A percentile compares a stretch with the other conserved stretches of the same genome.
phyloP scores from a whole-genome alignment of 306 rosid species.

The Fagus crenata region DNA sequence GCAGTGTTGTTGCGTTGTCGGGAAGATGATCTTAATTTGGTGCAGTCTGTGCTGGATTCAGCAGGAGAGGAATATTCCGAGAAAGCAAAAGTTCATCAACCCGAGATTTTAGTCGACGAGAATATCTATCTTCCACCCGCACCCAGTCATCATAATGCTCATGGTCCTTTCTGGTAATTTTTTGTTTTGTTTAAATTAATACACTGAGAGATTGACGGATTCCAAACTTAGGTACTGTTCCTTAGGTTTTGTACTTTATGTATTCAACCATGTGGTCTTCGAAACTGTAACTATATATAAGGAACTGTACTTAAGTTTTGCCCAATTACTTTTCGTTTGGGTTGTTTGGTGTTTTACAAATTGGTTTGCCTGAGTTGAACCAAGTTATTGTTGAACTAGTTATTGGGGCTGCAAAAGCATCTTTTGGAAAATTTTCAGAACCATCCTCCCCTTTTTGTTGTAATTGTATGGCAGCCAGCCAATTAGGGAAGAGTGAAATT shows the following conservation, averaged over 20 bases:
- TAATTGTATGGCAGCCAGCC: not conserved
- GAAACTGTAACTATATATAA: no score
- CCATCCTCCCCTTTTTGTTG: not conserved
- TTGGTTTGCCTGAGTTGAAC: not conserved
- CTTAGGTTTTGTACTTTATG: no score
- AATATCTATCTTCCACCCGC: constrained; percentile 85
- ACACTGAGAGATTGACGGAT: constrained; percentile 3
- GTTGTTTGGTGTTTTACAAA: not conserved
- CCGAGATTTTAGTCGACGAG: constrained; percentile 75
- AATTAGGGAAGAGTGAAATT: not conserved
- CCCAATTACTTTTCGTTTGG: constrained; percentile 1
- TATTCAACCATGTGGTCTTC: no score
- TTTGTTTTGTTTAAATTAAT: constrained; percentile 18
- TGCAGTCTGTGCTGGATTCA: constrained; percentile 67
- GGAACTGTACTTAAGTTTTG: no score
- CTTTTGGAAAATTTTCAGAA: not conserved
- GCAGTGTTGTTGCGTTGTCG: constrained; percentile 92
- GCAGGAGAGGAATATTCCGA: constrained; percentile 83
- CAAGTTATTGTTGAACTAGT: not conserved
- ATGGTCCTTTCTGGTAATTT: constrained; percentile 73
- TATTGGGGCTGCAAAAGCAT: not conserved
- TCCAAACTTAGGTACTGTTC: not conserved
- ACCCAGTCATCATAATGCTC: constrained; percentile 67
- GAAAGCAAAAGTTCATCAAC: constrained; percentile 64
- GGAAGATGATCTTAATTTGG: constrained; percentile 62